Conservation (phyloP, 2,329 filamentous ascomycete species). For the Teratosphaeria destructans region DNA sequence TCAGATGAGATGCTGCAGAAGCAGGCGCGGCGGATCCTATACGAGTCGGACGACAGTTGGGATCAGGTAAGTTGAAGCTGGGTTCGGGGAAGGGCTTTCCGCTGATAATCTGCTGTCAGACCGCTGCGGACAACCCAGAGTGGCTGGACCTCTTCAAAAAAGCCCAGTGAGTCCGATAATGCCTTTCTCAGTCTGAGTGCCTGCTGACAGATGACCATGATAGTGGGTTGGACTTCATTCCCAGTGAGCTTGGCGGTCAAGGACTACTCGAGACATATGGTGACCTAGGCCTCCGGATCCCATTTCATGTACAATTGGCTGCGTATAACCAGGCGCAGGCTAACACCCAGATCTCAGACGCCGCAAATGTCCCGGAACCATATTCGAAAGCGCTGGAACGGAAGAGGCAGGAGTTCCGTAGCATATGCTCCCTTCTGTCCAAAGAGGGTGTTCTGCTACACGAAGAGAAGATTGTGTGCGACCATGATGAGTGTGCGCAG, state of each 20-base stretch:
- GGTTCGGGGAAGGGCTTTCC: conserved; percentile 41
- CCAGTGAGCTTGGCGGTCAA: conserved; percentile 20
- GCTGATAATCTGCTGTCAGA: conserved; percentile 11
- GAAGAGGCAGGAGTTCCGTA: conserved; percentile 7
- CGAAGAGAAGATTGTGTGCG: conserved; percentile 11
- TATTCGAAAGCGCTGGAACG: conserved; percentile 7
- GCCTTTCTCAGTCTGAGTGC: too few species aligned
- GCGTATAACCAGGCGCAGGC: conserved; percentile 18
- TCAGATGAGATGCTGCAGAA: conserved; percentile 42
- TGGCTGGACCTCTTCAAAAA: conserved; percentile 42
- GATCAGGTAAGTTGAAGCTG: conserved; percentile 15
- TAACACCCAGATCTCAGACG: conserved; percentile 4
- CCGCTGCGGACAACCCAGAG: conserved; percentile 32
- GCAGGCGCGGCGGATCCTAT: conserved; percentile 38
- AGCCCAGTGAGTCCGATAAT: conserved; percentile 23
- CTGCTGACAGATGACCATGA: too few species aligned
- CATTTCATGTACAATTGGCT: conserved; percentile 22
- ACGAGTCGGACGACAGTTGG: conserved; percentile 40
- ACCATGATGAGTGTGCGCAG: conserved; percentile 14
- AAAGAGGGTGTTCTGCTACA: conserved; percentile 13
- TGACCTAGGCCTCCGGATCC: conserved; percentile 26
- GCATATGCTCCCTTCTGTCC: conserved; percentile 13
- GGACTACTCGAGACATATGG: conserved; percentile 23
- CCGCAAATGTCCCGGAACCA: conserved; percentile 6
- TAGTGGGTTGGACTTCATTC: conserved; percentile 28